Evolutionary conservation across 768 basidiomycete species (phyloP).

Genomic region (Cyclocybe cylindracea): DNA sequence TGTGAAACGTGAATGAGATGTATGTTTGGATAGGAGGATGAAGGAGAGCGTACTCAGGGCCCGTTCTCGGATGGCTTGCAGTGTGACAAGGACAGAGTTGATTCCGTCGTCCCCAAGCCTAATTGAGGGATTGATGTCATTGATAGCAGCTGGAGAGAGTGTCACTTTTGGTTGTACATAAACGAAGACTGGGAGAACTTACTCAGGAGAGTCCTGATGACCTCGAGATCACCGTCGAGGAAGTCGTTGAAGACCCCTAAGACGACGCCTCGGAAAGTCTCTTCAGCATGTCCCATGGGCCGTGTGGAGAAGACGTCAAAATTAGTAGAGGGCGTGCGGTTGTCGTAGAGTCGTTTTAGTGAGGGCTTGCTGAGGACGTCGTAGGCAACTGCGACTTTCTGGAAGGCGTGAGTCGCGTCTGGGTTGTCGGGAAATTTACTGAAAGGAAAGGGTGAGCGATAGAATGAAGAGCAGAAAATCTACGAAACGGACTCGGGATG

Average conservation of each 20-base stretch:
- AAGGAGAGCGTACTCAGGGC: slow-evolving; percentile 60
- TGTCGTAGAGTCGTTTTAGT: slow-evolving; percentile 70
- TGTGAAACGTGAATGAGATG: slow-evolving; percentile 25
- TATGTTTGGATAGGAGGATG: neutral
- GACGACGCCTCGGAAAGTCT: slow-evolving; percentile 77
- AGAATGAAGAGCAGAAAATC: neutral
- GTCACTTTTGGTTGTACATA: neutral
- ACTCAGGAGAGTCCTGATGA: slow-evolving; percentile 77
- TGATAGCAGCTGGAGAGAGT: slow-evolving; percentile 58
- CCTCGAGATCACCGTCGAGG: slow-evolving; percentile 84
- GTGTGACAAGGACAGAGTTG: slow-evolving; percentile 67
- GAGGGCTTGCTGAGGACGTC: slow-evolving; percentile 76
- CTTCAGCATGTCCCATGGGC: slow-evolving; percentile 63
- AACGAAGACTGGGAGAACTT: slow-evolving; percentile 25
- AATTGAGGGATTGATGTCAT: slow-evolving; percentile 79
- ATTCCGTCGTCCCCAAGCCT: slow-evolving; percentile 79
- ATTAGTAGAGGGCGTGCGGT: slow-evolving; percentile 41
- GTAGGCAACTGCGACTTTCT: slow-evolving; percentile 84
- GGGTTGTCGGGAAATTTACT: slow-evolving; percentile 83
- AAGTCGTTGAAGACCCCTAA: slow-evolving; percentile 80
- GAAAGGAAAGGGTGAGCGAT: slow-evolving; percentile 9
- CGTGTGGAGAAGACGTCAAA: slow-evolving; percentile 59
- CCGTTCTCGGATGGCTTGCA: slow-evolving; percentile 72
- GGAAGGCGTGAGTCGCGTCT: slow-evolving; percentile 81
- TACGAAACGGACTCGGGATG: slow-evolving; percentile 79